Evolutionary conservation across 192 early-diverging fungal species (phyloP).

Genomic region (Linnemannia hyalina): DNA sequence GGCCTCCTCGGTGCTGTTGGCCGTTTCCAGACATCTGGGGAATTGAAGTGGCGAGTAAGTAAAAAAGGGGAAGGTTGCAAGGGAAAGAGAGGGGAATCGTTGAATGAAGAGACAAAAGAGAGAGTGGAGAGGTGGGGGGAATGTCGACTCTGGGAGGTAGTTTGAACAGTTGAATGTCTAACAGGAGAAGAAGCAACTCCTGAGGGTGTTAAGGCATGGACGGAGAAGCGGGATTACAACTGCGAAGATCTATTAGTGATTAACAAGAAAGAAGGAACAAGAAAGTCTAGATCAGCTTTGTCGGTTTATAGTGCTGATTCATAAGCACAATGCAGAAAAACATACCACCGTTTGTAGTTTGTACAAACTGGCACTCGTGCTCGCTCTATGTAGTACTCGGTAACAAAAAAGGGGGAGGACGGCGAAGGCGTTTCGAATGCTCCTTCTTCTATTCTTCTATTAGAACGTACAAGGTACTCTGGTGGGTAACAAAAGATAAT

Average conservation of each 20-base stretch:
- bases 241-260: not conserved
- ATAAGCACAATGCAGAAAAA: too few relatives aligned
- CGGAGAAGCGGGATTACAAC: not conserved
- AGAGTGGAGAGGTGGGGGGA: too few relatives aligned
- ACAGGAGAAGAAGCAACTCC: not conserved
- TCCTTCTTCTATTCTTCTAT: not conserved
- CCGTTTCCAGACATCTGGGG: slow-evolving; percentile 17
- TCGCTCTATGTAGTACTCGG: too few relatives aligned
- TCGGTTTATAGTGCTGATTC: too few relatives aligned
- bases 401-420: too few relatives aligned
- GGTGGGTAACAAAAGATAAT: not conserved
- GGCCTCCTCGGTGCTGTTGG: slow-evolving; percentile 14
- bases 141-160: not conserved
- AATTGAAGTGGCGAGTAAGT: not conserved
- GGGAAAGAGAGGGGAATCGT: not conserved
- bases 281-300: too few relatives aligned
- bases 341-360: too few relatives aligned
- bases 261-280: too few relatives aligned
- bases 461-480: not conserved
- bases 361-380: too few relatives aligned
- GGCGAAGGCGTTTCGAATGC: not conserved
- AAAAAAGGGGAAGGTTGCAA: not conserved
- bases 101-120: not conserved
- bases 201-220: not conserved
- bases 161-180: slow-evolving; percentile 7